Conservation (phyloP, 1,284 basidiomycete species). For the Athelia sp. region DNA sequence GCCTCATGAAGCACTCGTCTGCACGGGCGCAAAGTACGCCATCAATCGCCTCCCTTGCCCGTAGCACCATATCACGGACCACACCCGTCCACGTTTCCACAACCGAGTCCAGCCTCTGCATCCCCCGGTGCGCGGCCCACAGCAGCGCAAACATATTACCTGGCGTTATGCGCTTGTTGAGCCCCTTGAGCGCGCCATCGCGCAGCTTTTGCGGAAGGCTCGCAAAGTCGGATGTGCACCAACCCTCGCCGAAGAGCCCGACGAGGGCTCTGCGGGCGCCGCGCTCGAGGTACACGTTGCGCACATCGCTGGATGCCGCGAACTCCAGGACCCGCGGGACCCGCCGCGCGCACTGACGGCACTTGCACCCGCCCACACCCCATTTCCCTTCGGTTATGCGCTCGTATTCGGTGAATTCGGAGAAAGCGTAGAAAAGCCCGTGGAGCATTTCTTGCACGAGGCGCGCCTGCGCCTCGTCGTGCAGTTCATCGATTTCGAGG, state of each 20-base stretch:
- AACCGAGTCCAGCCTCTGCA: conserved; percentile 45
- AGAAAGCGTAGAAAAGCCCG: conserved; percentile 79
- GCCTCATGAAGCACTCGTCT: conserved; percentile 58
- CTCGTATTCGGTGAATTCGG: conserved; percentile 73
- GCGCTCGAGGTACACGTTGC: conserved; percentile 64
- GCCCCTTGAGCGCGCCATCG: conserved; percentile 63
- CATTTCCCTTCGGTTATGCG: conserved; percentile 64
- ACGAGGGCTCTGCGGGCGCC: conserved; percentile 73
- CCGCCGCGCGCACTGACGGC: conserved; percentile 74
- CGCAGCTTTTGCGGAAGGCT: conserved; percentile 61
- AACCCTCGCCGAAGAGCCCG: conserved; percentile 79
- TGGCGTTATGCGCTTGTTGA: conserved; percentile 62
- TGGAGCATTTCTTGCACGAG: conserved; percentile 86
- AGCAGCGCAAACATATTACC: conserved; percentile 63
- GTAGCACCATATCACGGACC: conserved; percentile 58
- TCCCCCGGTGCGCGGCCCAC: conserved; percentile 60
- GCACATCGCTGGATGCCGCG: conserved; percentile 67
- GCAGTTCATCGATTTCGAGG: conserved; percentile 73
- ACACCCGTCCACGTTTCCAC: conserved; percentile 68
- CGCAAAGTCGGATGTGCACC: conserved; percentile 80
- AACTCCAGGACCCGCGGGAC: conserved; percentile 82
- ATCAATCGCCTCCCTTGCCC: conserved; percentile 55
- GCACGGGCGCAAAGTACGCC: conserved; percentile 53
- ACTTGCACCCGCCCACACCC: conserved; percentile 76
- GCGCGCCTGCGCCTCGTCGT: conserved; percentile 76